Evolutionary conservation across 2,329 filamentous ascomycete genomes (phyloP).

Genomic region (Pyricularia sp.): DNA sequence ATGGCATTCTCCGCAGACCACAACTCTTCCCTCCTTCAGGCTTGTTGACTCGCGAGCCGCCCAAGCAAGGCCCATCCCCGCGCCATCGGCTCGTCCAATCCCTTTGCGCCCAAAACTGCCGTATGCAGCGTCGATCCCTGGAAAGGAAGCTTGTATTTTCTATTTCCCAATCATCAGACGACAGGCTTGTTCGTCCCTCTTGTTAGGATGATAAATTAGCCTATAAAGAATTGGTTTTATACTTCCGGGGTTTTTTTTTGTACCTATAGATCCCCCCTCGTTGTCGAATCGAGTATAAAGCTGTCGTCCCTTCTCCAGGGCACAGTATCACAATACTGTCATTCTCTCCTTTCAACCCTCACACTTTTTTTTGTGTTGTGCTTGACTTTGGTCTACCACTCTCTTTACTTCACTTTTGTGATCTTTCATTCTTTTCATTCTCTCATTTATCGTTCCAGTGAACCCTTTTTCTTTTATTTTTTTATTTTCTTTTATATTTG

Average conservation of each 20-base stretch:
- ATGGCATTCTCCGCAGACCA: background rate
- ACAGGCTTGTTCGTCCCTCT: too few relatives aligned
- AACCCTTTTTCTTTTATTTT: too few relatives aligned
- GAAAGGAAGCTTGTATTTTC: background rate
- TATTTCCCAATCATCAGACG: too few relatives aligned
- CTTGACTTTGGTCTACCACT: background rate
- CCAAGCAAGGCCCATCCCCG: background rate
- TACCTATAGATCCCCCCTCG: background rate
- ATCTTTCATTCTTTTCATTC: background rate
- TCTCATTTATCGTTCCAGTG: too few relatives aligned
- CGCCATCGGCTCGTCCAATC: background rate
- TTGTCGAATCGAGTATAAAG: background rate
- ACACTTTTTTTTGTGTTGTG: background rate
- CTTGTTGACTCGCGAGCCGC: background rate
- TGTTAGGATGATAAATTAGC: background rate
- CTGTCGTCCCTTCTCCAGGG: background rate
- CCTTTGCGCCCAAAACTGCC: background rate
- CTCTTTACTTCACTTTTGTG: background rate
- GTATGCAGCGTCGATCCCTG: background rate
- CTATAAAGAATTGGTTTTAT: background rate
- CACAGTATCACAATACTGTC: too few relatives aligned
- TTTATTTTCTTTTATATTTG: background rate
- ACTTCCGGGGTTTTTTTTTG: background rate
- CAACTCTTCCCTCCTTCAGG: background rate
- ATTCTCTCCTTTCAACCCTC: background rate